Evolutionary conservation across 352 stramenopile species (phyloP).

Genomic region (Pythium myriotylum): DNA sequence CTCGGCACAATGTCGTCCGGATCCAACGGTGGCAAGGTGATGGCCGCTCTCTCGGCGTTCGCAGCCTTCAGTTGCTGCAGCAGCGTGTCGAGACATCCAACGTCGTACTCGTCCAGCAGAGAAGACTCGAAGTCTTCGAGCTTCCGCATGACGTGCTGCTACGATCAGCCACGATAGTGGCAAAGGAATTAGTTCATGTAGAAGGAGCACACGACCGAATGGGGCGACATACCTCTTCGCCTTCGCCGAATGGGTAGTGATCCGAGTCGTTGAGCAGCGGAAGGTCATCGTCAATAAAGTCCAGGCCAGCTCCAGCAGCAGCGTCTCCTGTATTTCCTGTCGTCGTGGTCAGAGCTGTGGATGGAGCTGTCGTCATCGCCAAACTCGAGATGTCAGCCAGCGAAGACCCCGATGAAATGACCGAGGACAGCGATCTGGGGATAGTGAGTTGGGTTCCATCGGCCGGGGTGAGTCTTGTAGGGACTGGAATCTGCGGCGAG

Average conservation of each 20-base stretch:
- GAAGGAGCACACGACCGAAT: background rate
- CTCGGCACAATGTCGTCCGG: slow-evolving; percentile 65
- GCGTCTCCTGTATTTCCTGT: background rate
- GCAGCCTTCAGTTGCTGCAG: slow-evolving; percentile 74
- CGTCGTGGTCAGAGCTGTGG: slow-evolving; percentile 14
- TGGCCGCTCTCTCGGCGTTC: slow-evolving; percentile 41
- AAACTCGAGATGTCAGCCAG: slow-evolving; percentile 30
- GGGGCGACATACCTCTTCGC: slow-evolving; percentile 66
- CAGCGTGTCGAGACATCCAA: slow-evolving; percentile 81
- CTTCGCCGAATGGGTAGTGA: slow-evolving; percentile 71
- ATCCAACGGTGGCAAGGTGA: slow-evolving; percentile 44
- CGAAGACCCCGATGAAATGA: slow-evolving; percentile 2
- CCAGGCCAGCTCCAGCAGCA: slow-evolving; percentile 29
- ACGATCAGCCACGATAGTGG: slow-evolving; percentile 22
- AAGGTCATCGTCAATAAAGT: slow-evolving; percentile 79
- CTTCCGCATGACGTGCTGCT: slow-evolving; percentile 88
- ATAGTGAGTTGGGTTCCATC: slow-evolving; percentile 10
- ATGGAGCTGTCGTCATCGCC: slow-evolving; percentile 7
- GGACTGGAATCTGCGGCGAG: slow-evolving; percentile 33
- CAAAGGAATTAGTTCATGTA: slow-evolving; percentile 7
- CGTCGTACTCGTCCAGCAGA: slow-evolving; percentile 87
- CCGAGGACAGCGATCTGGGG: background rate
- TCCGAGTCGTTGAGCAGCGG: slow-evolving; percentile 69
- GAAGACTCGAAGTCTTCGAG: slow-evolving; percentile 88
- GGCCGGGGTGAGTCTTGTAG: slow-evolving; percentile 7